Base-by-base conservation (phyloP, 306 rosid species). In the Rosa rugosa region DNA sequence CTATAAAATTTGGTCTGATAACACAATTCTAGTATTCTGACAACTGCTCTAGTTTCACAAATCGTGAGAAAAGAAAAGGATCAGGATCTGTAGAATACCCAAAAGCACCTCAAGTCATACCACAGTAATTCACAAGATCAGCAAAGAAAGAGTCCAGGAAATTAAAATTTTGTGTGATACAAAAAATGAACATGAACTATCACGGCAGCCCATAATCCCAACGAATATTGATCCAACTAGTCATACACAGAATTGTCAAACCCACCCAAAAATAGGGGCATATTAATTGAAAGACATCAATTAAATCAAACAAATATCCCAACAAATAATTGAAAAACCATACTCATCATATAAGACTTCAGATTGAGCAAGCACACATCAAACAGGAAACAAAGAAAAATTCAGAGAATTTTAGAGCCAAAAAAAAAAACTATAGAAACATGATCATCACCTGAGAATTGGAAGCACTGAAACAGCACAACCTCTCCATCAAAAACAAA, bases 401-500 rank as follows among this genome's bases (percentile, higher is more conserved):
- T 13, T 57, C 64, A 27, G 4, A 25, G 18, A 5, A 62, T 62
- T 62, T 2, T 18, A 53, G 0, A 53, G 60, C 54, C 31, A 1
- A 27, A 27, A 13, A 6, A 18, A 7, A 66, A 23, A 74, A 42
- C 6, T 47, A 42, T 11, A 42, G 46, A 53, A 54, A 59, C 22
- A 57, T 40, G 75, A 78, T 72, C 69, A 70, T 87, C 83, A 88
- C 99, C 97, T 89, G 87, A 81, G 96, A 86, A 76, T 87, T 87
- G 53, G 96, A 87, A 88, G 88, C 57, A 80, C 77, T 79, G 69
- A 91, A 92, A 80, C 97, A 95, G 79, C 97, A 89, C 12, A 95
- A 73, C 75, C 79, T 85, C 80, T 88, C 97, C 99, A 91, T 94
- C 76, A 79, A 77, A n/a, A 82, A 79, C 79, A 16, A 69, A 77